Conservation (phyloP, 768 basidiomycete genomes). For the Lactifluus hygrophoroides region DNA sequence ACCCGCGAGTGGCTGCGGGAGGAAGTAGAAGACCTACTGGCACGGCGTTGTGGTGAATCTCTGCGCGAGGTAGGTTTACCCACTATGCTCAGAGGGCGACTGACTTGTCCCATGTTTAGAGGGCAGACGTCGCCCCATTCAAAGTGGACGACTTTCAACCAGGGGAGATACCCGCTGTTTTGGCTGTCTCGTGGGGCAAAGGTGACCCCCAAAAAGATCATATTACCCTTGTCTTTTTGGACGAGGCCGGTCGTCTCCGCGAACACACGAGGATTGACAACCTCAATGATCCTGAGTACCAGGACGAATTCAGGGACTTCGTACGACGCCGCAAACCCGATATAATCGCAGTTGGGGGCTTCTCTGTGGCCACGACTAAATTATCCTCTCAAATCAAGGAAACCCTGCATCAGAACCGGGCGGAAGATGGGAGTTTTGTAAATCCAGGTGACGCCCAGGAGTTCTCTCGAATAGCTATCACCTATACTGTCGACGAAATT, state of each 20-base stretch:
- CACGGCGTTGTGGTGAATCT: constrained; percentile 53
- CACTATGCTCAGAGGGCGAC: neutral
- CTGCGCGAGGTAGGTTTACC: constrained; percentile 56
- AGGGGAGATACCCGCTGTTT: constrained; percentile 68
- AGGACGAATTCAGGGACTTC: constrained; percentile 74
- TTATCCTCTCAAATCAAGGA: constrained; percentile 58
- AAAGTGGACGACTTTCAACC: constrained; percentile 49
- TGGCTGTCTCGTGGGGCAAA: constrained; percentile 91
- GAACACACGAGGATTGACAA: constrained; percentile 88
- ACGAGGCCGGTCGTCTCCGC: constrained; percentile 83
- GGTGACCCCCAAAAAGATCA: constrained; percentile 91
- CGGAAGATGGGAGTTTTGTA: constrained; percentile 8
- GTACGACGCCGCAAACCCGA: constrained; percentile 76
- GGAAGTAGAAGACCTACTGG: constrained; percentile 81
- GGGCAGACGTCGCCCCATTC: constrained; percentile 77
- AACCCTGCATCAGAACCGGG: constrained; percentile 28
- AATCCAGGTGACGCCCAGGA: constrained; percentile 24
- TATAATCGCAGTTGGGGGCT: constrained; percentile 84
- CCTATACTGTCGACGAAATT: constrained; percentile 84
- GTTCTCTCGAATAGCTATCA: constrained; percentile 56
- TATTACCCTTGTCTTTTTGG: constrained; percentile 76
- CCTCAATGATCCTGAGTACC: constrained; percentile 57
- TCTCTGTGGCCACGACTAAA: constrained; percentile 72
- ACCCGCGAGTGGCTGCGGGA: constrained; percentile 80
- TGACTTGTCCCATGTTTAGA: constrained; percentile 36